Evolutionary conservation across 371 early-diverging fungal genomes (phyloP).

Genomic region (Rhizopus microsporus): DNA sequence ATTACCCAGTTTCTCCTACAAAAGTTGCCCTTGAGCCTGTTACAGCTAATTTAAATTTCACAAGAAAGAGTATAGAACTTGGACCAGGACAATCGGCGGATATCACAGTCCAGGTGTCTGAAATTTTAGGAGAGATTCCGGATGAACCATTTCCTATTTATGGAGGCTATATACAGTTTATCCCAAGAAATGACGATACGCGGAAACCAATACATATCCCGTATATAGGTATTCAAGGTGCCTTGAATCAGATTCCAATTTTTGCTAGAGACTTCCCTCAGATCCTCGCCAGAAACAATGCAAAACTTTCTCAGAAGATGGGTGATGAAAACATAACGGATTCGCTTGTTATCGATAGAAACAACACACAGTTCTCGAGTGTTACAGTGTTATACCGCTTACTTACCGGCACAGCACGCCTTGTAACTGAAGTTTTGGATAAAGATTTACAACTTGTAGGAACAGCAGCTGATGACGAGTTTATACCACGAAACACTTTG

Average conservation of each 20-base stretch:
- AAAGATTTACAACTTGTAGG: constrained; percentile 7
- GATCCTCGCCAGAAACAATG: constrained; percentile 1
- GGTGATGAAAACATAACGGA: background rate
- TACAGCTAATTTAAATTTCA: constrained; percentile 36
- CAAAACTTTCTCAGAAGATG: background rate
- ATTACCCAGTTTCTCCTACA: constrained; percentile 31
- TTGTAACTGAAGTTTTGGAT: constrained; percentile 22
- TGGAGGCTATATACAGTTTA: constrained; percentile 43
- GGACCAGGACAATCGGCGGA: constrained; percentile 40
- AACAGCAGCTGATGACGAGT: constrained; percentile 7
- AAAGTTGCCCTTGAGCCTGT: constrained; percentile 16
- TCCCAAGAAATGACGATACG: constrained; percentile 12
- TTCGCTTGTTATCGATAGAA: constrained; percentile 12
- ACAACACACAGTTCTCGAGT: background rate
- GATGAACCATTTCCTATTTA: constrained; percentile 36
- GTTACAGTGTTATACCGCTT: constrained; percentile 16
- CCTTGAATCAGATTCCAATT: constrained; percentile 49
- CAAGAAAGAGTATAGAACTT: constrained; percentile 31
- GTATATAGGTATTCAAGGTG: constrained; percentile 58
- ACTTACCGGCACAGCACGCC: constrained; percentile 16
- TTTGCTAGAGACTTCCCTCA: constrained; percentile 39
- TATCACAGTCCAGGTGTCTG: constrained; percentile 12
- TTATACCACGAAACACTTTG: constrained; percentile 21
- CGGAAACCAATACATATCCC: constrained; percentile 44
- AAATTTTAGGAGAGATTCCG: constrained; percentile 3